Base-by-base conservation (phyloP, 2,329 filamentous ascomycete genomes). In the Rasamsonia emersonii region DNA sequence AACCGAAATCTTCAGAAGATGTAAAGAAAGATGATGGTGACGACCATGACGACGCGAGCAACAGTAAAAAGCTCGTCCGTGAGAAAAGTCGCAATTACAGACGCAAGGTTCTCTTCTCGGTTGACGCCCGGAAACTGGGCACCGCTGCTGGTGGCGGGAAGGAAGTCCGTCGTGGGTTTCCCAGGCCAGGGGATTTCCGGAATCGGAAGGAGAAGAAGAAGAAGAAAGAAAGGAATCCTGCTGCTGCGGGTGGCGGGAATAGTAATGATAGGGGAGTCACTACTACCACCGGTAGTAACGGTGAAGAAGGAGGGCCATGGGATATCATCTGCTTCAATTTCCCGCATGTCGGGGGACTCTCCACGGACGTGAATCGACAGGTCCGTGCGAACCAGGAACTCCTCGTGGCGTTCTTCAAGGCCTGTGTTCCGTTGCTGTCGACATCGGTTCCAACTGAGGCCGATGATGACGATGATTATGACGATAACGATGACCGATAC, bases 321-420 rank as follows among this genome's bases (percentile, higher is more conserved):
- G 79, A 93, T 56, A 73, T 77, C 35, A 79, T 96, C 40, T 70
- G 89, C 44, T 98, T 96, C 75, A 94, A 95, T 68, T 98, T 98
- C 59, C 91, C 91, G 20, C 91, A 98, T 64, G 82, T 93, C 3
- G 91, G 91, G 42, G 91, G 91, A 27, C 79, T 93, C 49, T 82
- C 77, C 43, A 96, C 82, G 46, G 88, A 96, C 63, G 82, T 95
- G 35, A 95, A 95, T 64, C 73, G 91, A 20, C 91, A 98, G 62
- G 86, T 95, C 9, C 78, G 91, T 35, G 77, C 84, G 56, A 96
- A 98, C 63, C 88, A 94, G 60, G 64, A 68, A 37, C 52, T 70
- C 7, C 50, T 70, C 5, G 65, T 70, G 15, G 56, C 53, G 2
- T 70, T 70, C 39, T 68, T 70, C 45, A 62, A 63, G 36, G 49